These are phyloP conservation scores for Rhazya stricta DNA, from an alignment of 257 asterid species.

Conservation along the genomic window DNA sequence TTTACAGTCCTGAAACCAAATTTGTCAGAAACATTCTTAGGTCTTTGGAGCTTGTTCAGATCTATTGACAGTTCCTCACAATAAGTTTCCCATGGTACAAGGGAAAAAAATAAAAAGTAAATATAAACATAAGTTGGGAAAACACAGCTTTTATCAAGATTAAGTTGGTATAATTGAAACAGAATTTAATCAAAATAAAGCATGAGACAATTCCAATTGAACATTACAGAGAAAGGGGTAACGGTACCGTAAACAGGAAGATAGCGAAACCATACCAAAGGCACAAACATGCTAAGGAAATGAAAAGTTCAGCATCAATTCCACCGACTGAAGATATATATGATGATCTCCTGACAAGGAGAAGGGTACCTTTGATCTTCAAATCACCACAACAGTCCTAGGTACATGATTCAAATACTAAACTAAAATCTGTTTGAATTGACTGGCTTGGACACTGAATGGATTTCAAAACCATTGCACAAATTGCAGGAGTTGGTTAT, in stretches of 20 bases:
- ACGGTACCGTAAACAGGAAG: background rate
- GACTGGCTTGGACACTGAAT: background rate
- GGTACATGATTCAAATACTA: too few relatives aligned
- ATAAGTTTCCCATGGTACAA: constrained; percentile 88
- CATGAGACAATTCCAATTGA: background rate
- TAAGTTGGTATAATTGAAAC: background rate
- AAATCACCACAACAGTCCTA: too few relatives aligned
- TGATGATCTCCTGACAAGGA: background rate
- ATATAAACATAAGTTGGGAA: background rate
- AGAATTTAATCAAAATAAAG: background rate
- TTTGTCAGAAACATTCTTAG: constrained; percentile 59
- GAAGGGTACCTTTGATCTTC: background rate
- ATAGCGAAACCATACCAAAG: background rate
- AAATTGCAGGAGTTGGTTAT: background rate
- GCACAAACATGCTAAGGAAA: background rate
- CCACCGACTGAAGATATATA: background rate
- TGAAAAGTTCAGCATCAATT: background rate
- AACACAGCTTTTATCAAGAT: background rate
- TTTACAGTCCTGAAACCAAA: constrained; percentile 75
- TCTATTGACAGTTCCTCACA: constrained; percentile 60
- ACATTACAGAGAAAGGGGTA: background rate
- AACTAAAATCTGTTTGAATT: background rate
- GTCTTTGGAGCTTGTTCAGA: constrained; percentile 75
- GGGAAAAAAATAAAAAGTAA: constrained; percentile 15
- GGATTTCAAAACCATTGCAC: background rate